Conservation (phyloP, 1,284 basidiomycete genomes). For the Mycena citricolor region DNA sequence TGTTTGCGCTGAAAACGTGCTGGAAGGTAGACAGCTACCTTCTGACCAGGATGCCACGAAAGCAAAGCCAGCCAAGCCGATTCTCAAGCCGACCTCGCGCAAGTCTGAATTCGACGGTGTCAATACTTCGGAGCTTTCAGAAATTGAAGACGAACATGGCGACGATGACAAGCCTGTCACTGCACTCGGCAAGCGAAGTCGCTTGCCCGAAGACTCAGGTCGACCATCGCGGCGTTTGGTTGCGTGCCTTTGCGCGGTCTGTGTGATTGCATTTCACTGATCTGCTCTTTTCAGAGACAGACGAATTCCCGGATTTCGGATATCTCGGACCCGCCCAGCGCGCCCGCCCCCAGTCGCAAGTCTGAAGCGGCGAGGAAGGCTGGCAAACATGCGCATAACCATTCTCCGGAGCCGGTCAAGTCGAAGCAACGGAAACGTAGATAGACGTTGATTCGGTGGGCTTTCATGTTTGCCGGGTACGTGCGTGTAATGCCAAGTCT, state of each 20-base stretch:
- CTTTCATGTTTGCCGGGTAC: too few relatives aligned
- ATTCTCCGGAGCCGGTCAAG: slow-evolving; percentile 12
- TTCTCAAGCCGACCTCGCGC: too few relatives aligned
- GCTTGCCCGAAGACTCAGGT: slow-evolving; percentile 5
- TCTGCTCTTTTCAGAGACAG: slow-evolving; percentile 1
- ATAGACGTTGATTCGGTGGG: slow-evolving; percentile 4
- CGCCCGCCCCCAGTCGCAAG: too few relatives aligned
- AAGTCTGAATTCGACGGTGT: too few relatives aligned
- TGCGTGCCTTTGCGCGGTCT: not conserved
- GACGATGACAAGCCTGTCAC: slow-evolving; percentile 14
- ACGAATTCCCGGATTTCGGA: slow-evolving; percentile 12
- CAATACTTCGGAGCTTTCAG: slow-evolving; percentile 11
- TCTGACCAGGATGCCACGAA: too few relatives aligned
- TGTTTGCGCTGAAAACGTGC: too few relatives aligned
- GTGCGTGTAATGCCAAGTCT: too few relatives aligned
- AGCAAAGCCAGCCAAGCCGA: too few relatives aligned
- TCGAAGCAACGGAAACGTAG: slow-evolving; percentile 22
- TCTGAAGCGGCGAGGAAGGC: slow-evolving; percentile 14
- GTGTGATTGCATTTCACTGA: not conserved
- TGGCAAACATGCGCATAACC: not conserved
- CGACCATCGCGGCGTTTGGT: slow-evolving; percentile 17
- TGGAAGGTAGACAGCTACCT: too few relatives aligned
- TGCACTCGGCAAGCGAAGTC: slow-evolving; percentile 16
- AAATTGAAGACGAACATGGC: slow-evolving; percentile 13
- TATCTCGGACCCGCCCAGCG: slow-evolving; percentile 1